These are phyloP conservation scores for Saccharomyces hybrid DNA, from an alignment of 1,139 yeast genomes.

Conservation along the genomic window DNA sequence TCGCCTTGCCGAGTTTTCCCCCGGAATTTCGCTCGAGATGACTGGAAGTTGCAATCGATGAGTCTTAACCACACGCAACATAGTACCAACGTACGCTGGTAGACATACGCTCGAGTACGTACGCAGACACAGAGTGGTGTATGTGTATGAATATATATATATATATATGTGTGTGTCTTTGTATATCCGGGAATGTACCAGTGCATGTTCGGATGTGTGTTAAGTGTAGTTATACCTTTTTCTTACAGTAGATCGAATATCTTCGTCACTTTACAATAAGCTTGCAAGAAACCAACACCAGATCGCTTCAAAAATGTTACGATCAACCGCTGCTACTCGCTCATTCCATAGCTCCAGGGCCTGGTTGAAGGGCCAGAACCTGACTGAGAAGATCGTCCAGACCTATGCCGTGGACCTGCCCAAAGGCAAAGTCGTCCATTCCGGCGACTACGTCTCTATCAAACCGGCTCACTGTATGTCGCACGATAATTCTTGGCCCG, in stretches of 20 bases:
- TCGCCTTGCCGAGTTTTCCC: not conserved
- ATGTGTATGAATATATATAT: not conserved
- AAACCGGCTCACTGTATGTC: slow-evolving; percentile 98
- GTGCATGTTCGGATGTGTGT: not conserved
- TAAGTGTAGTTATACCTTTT: not conserved
- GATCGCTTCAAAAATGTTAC: slow-evolving; percentile 4
- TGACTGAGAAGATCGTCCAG: slow-evolving; percentile 94
- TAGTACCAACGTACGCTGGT: not conserved
- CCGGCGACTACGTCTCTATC: slow-evolving; percentile 94
- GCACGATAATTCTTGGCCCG: slow-evolving; percentile 99
- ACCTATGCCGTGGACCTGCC: slow-evolving; percentile 80
- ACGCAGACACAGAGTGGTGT: not conserved
- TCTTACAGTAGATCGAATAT: not conserved
- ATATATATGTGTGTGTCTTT: not conserved
- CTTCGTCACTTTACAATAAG: not conserved
- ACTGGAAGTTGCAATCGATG: not conserved
- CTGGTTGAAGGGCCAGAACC: slow-evolving; percentile 46
- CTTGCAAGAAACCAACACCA: not conserved
- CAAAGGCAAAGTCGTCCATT: slow-evolving; percentile 58
- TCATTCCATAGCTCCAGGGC: slow-evolving; percentile 11
- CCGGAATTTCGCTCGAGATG: not conserved
- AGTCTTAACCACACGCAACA: not conserved
- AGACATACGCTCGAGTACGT: not conserved
- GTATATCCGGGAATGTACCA: not conserved
- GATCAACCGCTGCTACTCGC: slow-evolving; percentile 10